Conservation (phyloP, 192 early-diverging fungal genomes). For the Lobosporangium transversale region DNA sequence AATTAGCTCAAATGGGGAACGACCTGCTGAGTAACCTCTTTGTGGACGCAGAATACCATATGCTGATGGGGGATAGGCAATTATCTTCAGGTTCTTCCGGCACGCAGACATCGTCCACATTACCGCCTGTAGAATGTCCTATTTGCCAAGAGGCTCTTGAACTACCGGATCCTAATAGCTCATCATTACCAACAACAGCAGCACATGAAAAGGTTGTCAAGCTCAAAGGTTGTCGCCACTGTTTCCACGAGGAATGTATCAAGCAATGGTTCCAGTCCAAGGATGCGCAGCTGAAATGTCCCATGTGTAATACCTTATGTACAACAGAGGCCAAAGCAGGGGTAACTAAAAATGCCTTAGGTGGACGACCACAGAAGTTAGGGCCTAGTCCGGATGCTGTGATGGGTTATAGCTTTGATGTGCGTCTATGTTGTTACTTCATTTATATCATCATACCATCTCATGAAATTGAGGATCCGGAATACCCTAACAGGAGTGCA, state of each 20-base stretch:
- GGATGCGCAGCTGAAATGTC: constrained; percentile 37
- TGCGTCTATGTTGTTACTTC: constrained; percentile 41
- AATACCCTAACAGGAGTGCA: not conserved
- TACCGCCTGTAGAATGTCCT: constrained; percentile 15
- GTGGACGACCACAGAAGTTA: constrained; percentile 15
- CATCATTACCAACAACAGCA: not conserved
- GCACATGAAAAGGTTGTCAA: constrained; percentile 26
- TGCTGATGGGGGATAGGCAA: constrained; percentile 18
- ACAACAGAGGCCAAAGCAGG: constrained; percentile 5
- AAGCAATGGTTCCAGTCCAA: constrained; percentile 24
- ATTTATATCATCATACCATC: constrained; percentile 43
- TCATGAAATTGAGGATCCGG: constrained; percentile 10
- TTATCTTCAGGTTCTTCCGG: not conserved
- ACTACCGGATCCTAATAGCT: not conserved
- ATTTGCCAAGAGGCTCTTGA: constrained; percentile 30
- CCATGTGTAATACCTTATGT: constrained; percentile 41
- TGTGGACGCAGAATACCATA: constrained; percentile 16
- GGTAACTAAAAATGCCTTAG: constrained; percentile 14
- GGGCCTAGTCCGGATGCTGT: constrained; percentile 51
- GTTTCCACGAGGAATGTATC: constrained; percentile 36
- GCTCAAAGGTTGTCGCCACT: constrained; percentile 40
- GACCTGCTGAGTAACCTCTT: constrained; percentile 20
- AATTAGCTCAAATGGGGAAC: constrained; percentile 15
- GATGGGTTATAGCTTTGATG: constrained; percentile 53
- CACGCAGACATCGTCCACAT: constrained; percentile 1